Evolutionary conservation across 2,329 filamentous ascomycete genomes (phyloP).

Genomic region (Teratosphaeria viscida): DNA sequence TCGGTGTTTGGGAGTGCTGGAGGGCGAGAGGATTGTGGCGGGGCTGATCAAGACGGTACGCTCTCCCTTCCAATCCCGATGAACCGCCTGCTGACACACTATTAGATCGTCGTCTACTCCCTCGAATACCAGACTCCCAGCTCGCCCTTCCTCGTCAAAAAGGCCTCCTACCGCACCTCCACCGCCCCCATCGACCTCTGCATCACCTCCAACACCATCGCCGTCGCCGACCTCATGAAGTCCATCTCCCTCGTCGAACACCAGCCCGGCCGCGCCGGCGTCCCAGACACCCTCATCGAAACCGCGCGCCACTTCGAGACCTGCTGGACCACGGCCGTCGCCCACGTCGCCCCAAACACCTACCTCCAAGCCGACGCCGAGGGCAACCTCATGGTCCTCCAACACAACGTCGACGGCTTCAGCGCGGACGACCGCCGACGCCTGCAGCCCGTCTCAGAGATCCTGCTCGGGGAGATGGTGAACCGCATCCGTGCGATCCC

Average conservation of each 20-base stretch:
- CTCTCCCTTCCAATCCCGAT: not conserved
- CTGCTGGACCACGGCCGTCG: conserved; percentile 70
- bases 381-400: conserved; percentile 76
- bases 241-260: conserved; percentile 73
- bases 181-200: conserved; percentile 76
- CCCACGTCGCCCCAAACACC: conserved; percentile 58
- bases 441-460: conserved; percentile 66
- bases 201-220: conserved; percentile 59
- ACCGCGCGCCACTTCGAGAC: conserved; percentile 71
- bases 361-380: conserved; percentile 80
- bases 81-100: conserved; percentile 9
- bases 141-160: conserved; percentile 51
- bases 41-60: conserved; percentile 77
- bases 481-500: conserved; percentile 68
- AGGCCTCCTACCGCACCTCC: conserved; percentile 68
- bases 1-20: conserved; percentile 63
- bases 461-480: conserved; percentile 84
- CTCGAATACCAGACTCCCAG: conserved; percentile 45
- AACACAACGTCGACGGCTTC: conserved; percentile 60
- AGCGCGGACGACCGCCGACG: conserved; percentile 62
- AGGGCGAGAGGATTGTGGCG: conserved; percentile 63
- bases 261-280: conserved; percentile 40
- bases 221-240: conserved; percentile 89
- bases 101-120: conserved; percentile 49
- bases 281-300: conserved; percentile 58